phyloP scores from a whole-genome alignment of 106 monocot genomes.

The Cymbidium sinense region DNA sequence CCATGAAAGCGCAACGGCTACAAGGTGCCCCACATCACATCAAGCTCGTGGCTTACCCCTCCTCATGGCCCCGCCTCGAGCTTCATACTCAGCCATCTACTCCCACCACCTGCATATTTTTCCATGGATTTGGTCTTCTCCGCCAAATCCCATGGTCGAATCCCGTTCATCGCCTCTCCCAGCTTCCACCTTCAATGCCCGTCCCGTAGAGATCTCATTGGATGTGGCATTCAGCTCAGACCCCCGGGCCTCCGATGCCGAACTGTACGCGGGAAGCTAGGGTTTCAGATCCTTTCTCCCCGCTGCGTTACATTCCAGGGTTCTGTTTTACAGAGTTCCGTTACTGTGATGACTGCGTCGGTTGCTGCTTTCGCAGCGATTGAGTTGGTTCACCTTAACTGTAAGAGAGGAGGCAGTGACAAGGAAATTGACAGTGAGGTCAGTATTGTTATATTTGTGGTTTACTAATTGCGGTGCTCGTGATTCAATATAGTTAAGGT shows the following conservation, averaged over 20 bases:
- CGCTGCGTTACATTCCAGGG: conserved; percentile 11
- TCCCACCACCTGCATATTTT: not conserved
- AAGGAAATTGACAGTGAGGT: not conserved
- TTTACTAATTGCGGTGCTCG: too few relatives aligned
- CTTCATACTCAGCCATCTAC: not conserved
- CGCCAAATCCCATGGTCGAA: conserved; percentile 3
- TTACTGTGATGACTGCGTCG: conserved; percentile 12
- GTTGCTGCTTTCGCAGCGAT: conserved; percentile 11
- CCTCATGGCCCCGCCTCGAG: not conserved
- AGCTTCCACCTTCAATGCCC: conserved; percentile 2
- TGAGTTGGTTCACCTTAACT: not conserved
- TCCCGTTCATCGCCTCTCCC: conserved; percentile 6
- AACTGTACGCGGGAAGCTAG: conserved; percentile 1
- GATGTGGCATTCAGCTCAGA: conserved; percentile 16
- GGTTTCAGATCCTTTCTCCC: not conserved
- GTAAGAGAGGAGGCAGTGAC: conserved; percentile 3
- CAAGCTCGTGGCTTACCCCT: not conserved
- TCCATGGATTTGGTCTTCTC: conserved; percentile 24
- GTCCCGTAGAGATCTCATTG: conserved; percentile 16
- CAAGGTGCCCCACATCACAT: too few relatives aligned
- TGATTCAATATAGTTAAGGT: not conserved
- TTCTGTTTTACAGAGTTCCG: conserved; percentile 7
- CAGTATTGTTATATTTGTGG: not conserved
- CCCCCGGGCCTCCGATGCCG: conserved; percentile 13
- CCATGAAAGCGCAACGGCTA: too few relatives aligned